Evolutionary conservation across 352 stramenopile species (phyloP), one percentile per base, ranked within the genome.

Genomic region (Phytophthora macrochlamydospora): DNA sequence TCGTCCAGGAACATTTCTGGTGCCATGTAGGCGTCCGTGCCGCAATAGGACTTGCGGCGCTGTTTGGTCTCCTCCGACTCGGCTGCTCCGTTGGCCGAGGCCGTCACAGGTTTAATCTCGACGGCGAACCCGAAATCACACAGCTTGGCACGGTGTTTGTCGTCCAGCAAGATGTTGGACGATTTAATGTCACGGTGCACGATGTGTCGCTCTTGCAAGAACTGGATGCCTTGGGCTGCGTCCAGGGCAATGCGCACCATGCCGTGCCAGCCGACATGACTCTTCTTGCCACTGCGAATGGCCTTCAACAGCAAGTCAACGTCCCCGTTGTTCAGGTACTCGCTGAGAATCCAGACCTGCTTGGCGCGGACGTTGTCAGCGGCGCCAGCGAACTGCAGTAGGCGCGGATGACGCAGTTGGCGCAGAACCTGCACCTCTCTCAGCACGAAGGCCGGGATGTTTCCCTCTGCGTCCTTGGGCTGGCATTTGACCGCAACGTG

Each of bases 151-250:
- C 74, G 79, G 58, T 85, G 79, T 13, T 88, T 53, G 9, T 86
- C 78, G 59, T 94, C 88, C 35, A 95, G 74, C 66, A 95, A 56
- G 32, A 95, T 94, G 57, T 95, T 95, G 59, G 85, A 92, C n/a
- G 86, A 92, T 68, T 96, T 96, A 66, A 96, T 92, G 63, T 96
- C 88, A 11, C 88, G 79, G 52, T 96, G 88, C 56, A 96, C 89
- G 57, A 94, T 85, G 53, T 78, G 72, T 33, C 77, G 76, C 45
- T 80, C 77, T 76, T 99, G 97, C 55, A 99, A 72, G 78, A 99
- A 99, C 51, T 93, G 83, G 56, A 99, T 93, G 60, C 95, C 97
- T 51, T 89, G 76, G 0, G 96, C 94, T 5, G 87, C 76, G 50
- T 97, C 88, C 29, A 94, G 67, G 11, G 85, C 87, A 46, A 94